These are phyloP conservation scores for Pseudocercospora macadamiae DNA, from an alignment of 2,329 filamentous ascomycete genomes.

Conservation along the genomic window DNA sequence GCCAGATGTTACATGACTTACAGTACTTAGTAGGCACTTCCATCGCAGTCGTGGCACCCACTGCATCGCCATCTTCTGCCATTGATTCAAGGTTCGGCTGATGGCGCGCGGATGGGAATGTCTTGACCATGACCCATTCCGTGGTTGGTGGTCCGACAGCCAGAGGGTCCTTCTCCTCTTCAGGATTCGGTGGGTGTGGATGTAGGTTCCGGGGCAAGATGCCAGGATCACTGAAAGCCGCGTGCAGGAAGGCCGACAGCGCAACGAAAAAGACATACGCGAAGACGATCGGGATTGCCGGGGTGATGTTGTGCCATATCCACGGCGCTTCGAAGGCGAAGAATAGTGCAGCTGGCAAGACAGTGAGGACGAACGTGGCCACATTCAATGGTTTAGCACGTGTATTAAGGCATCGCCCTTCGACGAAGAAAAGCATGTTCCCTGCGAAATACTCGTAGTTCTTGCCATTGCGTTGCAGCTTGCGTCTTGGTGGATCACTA, in stretches of 20 bases:
- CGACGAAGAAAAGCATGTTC: conserved; percentile 86
- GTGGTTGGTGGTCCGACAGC: conserved; percentile 81
- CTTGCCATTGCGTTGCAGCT: conserved; percentile 46
- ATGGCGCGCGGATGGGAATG: conserved; percentile 27
- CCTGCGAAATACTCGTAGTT: conserved; percentile 94
- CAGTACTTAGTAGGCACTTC: conserved; percentile 98
- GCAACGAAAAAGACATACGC: conserved; percentile 90
- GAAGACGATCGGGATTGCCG: conserved; percentile 85
- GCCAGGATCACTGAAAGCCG: conserved; percentile 88
- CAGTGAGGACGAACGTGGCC: conserved; percentile 77
- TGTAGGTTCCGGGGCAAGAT: conserved; percentile 93
- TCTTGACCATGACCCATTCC: conserved; percentile 82
- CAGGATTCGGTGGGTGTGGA: conserved; percentile 74
- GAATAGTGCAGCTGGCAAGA: conserved; percentile 79
- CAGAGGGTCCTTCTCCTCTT: conserved; percentile 74
- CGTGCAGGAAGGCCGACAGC: conserved; percentile 91
- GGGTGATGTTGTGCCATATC: conserved; percentile 83
- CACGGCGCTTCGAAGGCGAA: conserved; percentile 83
- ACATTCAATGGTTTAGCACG: conserved; percentile 86
- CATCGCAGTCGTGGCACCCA: conserved; percentile 71
- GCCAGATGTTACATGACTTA: conserved; percentile 97
- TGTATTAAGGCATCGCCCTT: conserved; percentile 81
- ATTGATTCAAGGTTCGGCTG: conserved; percentile 16
- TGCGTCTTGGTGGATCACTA: not conserved
- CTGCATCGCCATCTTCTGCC: conserved; percentile 23